Evolutionary conservation across 345 rosid genomes (phyloP).

Genomic region (Rhodomyrtus tomentosa): DNA sequence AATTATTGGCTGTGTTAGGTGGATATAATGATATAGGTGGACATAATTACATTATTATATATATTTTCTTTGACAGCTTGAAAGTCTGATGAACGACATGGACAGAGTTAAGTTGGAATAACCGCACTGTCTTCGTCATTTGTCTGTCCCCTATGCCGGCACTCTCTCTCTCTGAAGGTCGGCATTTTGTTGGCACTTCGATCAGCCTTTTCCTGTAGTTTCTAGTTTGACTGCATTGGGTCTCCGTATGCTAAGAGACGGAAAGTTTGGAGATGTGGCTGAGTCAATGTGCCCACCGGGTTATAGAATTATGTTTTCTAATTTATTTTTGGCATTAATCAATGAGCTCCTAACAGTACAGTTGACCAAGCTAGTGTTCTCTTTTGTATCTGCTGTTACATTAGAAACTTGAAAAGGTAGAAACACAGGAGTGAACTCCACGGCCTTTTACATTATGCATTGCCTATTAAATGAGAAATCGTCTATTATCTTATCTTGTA

Average conservation of each 20-base stretch:
- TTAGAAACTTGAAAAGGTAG: neutral
- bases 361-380: neutral
- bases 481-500: neutral
- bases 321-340: neutral
- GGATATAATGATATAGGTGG: neutral
- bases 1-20: neutral
- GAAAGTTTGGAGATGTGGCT: neutral
- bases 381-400: neutral
- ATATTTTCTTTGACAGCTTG: constrained; percentile 40
- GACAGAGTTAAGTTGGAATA: constrained; percentile 74
- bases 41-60: neutral
- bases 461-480: neutral
- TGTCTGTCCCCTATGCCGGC: neutral
- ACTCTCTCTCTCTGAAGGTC: neutral
- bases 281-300: neutral
- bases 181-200: neutral
- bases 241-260: neutral
- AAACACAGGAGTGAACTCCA: neutral
- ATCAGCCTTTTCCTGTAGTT: neutral
- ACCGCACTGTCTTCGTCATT: neutral
- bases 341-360: neutral
- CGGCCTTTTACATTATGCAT: neutral
- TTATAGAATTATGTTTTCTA: neutral
- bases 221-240: neutral
- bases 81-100: constrained; percentile 75